phyloP scores from a whole-genome alignment of 192 early-diverging fungal species.

The Lobosporangium transversale region DNA sequence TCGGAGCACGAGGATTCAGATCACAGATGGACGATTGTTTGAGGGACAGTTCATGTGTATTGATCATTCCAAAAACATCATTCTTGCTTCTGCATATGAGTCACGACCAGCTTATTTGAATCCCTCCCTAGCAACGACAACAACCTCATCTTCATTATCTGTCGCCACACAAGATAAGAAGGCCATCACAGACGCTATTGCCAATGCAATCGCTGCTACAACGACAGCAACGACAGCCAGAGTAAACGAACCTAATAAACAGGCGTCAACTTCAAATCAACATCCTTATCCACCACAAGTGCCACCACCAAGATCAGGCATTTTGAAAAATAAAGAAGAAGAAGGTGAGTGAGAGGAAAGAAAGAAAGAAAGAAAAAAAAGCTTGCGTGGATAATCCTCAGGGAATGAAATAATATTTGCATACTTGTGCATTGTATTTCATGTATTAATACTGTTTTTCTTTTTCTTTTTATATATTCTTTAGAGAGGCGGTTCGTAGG shows the following conservation, averaged over 20 bases:
- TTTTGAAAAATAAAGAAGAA: constrained; percentile 5
- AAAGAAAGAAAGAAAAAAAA: not conserved
- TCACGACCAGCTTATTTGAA: constrained; percentile 44
- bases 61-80: constrained; percentile 79
- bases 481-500: constrained; percentile 64
- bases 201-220: not conserved
- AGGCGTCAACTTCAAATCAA: too few species aligned
- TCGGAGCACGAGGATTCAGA: constrained; percentile 62
- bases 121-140: not conserved
- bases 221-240: not conserved
- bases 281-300: not conserved
- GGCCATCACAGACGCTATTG: not conserved
- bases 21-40: constrained; percentile 75
- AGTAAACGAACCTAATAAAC: too few species aligned
- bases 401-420: too few species aligned
- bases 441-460: not conserved
- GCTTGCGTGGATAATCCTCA: too few species aligned
- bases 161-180: not conserved
- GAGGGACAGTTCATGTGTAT: constrained; percentile 77
- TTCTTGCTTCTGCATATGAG: constrained; percentile 75
- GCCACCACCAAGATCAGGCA: not conserved
- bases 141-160: not conserved
- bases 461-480: not conserved
- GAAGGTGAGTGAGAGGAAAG: not conserved
- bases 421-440: not conserved